Base-by-base conservation (phyloP, 208 protist species). In the Tritrichomonas foetus region DNA sequence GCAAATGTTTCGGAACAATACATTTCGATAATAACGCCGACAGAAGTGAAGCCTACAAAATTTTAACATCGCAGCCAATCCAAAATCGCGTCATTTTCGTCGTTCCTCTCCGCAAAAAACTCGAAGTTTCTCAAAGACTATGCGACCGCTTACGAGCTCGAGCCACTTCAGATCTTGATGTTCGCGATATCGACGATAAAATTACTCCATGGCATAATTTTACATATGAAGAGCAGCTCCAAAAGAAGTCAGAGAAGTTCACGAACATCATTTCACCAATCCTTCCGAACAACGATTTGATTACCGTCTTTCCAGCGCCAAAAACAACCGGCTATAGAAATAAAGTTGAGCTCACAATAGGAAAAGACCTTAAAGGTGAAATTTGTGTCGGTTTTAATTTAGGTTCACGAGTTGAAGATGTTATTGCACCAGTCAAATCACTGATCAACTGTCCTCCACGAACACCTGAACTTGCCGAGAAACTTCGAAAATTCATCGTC, bases 291-390 rank as follows among this genome's bases (percentile, higher is more conserved):
- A 14, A 36, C 3, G 0, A 25, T 22, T 16, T 0, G 5, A 49
- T 89, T 33, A 50, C 41, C 8, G 78, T 89, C 39, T 44, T 89
- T 89, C 78, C 78, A 53, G 78, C 47, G 25, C 78, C 78, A 30
- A 89, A 89, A 9, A 53, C 47, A 57, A n/a, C 14, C 0, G 66
- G 44, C 2, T 94, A 94, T 66, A 74, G 94, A 22, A 94, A 94
- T 36, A 94, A 94, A 50, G 93, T 93, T 44, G 94, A 94, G 33
- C 16, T 94, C 27, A 94, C 94, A 13, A 36, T 94, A 50, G 94
- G 94, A 1, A 8, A 16, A 33, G 74, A 94, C 44, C 11, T 92
- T 3, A 47, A 82, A 57, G 94, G 74, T 0, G 39, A 82, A 1
- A 44, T 55, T 33, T 93, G 78, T n/a, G 94, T 94, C 20, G 94